Evolutionary conservation across 2,329 filamentous ascomycete species (phyloP).

Genomic region (Xylariaceae sp.): DNA sequence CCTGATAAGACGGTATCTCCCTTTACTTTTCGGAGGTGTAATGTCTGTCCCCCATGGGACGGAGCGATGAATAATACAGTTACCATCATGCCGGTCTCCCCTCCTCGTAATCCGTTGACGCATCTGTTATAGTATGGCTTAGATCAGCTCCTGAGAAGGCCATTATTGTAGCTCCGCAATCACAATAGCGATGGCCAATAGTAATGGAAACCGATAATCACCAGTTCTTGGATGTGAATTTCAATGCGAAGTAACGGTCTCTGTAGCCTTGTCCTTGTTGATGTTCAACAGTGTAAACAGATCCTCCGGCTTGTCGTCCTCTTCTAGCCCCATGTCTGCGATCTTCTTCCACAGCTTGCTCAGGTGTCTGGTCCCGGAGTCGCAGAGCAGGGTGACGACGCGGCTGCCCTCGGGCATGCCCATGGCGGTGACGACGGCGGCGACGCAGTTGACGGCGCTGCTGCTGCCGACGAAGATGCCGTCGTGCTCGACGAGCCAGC

Average conservation of each 20-base stretch:
- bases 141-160: constrained; percentile 9
- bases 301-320: constrained; percentile 44
- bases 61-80: too few species aligned
- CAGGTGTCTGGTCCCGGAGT: constrained; percentile 74
- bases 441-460: constrained; percentile 93
- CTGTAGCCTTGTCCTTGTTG: constrained; percentile 13
- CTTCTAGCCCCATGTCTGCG: constrained; percentile 61
- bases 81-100: too few species aligned
- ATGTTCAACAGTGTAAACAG: constrained; percentile 48
- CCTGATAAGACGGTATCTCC: constrained; percentile 12
- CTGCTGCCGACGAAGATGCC: constrained; percentile 93
- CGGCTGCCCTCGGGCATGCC: constrained; percentile 55
- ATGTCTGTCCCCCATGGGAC: too few species aligned
- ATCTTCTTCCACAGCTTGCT: constrained; percentile 81
- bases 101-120: too few species aligned
- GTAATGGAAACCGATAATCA: neutral
- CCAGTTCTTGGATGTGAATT: neutral
- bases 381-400: constrained; percentile 80
- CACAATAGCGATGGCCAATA: neutral
- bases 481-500: constrained; percentile 92
- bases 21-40: too few species aligned
- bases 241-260: neutral
- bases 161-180: constrained; percentile 4
- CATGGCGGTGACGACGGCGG: constrained; percentile 64
- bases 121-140: constrained; percentile 13